Percentiles rank a stretch among this genome's conserved stretches.
phyloP scores from a whole-genome alignment of 129 eudicot genomes.

The Heracleum sosnowskyi region DNA sequence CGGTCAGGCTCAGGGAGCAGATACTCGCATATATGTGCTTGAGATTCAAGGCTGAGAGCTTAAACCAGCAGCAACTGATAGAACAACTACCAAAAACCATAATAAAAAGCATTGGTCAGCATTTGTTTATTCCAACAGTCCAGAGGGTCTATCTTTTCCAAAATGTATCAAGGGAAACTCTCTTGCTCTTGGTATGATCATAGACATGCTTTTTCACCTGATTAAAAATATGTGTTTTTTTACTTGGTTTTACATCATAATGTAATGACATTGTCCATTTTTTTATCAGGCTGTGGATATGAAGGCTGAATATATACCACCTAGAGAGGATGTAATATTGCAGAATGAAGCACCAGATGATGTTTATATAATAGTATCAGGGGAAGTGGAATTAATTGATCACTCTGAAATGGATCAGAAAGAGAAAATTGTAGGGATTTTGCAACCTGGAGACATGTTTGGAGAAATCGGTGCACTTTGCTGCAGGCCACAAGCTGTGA shows the following conservation, averaged over 20 bases:
- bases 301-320: constrained; percentile 90
- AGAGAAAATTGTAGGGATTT: constrained; percentile 48
- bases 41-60: constrained; percentile 86
- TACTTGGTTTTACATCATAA: not conserved
- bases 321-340: constrained; percentile 81
- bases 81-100: constrained; percentile 84
- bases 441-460: constrained; percentile 59
- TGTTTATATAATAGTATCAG: constrained; percentile 79
- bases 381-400: constrained; percentile 70
- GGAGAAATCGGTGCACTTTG: constrained; percentile 91
- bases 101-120: constrained; percentile 75
- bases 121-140: constrained; percentile 71
- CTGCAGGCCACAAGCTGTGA: constrained; percentile 63
- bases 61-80: constrained; percentile 75
- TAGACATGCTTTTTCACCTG: not conserved
- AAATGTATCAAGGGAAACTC: constrained; percentile 65
- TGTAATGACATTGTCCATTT: not conserved
- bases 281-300: constrained; percentile 52
- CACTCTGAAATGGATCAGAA: constrained; percentile 43
- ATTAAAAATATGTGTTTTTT: not conserved
- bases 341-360: constrained; percentile 89
- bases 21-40: constrained; percentile 88
- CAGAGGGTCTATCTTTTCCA: constrained; percentile 62
- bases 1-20: constrained; percentile 71
- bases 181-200: constrained; percentile 58